Conservation (phyloP, 148 eudicot genomes). For the Silene conica region DNA sequence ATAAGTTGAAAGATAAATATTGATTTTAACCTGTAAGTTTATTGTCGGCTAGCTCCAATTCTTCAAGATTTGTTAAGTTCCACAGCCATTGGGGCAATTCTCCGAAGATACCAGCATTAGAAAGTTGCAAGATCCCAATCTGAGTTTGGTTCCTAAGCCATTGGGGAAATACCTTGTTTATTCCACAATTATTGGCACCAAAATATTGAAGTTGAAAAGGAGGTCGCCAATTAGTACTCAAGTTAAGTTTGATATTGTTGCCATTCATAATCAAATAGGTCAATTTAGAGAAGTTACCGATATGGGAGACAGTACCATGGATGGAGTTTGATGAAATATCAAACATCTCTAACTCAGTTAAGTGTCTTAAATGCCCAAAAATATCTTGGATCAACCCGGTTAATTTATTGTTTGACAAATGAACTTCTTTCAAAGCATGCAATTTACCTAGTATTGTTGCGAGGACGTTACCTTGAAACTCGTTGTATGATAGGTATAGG, state of each 20-base stretch:
- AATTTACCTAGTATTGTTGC: too few relatives aligned
- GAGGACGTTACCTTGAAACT: neutral
- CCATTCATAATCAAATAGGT: neutral
- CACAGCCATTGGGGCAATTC: neutral
- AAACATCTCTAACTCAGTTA: too few relatives aligned
- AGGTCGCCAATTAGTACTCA: neutral
- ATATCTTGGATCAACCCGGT: too few relatives aligned
- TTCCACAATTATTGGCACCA: neutral
- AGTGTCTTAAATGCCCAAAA: too few relatives aligned
- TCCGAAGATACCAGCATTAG: conserved; percentile 9
- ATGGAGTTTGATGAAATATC: too few relatives aligned
- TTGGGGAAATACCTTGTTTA: neutral
- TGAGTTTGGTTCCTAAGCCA: neutral
- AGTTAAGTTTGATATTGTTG: neutral
- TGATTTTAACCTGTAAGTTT: neutral
- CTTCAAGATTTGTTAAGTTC: neutral
- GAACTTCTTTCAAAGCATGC: too few relatives aligned
- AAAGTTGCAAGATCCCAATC: neutral
- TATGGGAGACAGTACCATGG: too few relatives aligned
- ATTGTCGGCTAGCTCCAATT: neutral
- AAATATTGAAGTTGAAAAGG: neutral
- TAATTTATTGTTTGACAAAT: too few relatives aligned
- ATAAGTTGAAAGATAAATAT: neutral
- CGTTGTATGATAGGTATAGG: neutral
- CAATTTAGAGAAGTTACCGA: too few relatives aligned